A percentile compares a stretch with the other conserved stretches of the same genome.
Evolutionary conservation across 2,329 filamentous ascomycete species (phyloP).

Genomic region (Trichophyton verrucosum): DNA sequence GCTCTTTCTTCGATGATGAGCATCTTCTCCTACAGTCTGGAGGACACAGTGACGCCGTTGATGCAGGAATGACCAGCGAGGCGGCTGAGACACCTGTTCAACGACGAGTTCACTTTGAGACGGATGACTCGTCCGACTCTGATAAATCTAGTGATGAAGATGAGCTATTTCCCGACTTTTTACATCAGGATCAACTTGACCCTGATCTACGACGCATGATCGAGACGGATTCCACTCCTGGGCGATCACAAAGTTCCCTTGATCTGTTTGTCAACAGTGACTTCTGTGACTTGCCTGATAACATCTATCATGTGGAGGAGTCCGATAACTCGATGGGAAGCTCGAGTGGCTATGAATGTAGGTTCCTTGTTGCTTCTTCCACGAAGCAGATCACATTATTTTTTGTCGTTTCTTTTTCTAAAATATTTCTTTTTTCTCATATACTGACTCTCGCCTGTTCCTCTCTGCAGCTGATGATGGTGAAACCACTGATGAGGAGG

Average conservation of each 20-base stretch:
- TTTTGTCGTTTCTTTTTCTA: conserved; percentile 1
- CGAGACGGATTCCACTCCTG: conserved; percentile 45
- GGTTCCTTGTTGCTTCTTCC: conserved; percentile 19
- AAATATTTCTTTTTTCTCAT: conserved; percentile 12
- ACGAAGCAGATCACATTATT: not conserved
- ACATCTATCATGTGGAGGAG: conserved; percentile 32
- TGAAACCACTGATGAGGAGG: conserved; percentile 50
- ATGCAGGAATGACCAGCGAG: conserved; percentile 9
- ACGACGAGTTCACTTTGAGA: conserved; percentile 63
- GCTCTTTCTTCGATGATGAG: conserved; percentile 34
- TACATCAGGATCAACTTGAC: conserved; percentile 61
- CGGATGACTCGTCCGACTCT: conserved; percentile 50
- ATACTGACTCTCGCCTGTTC: not conserved
- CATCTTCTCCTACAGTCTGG: conserved; percentile 22
- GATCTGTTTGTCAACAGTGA: conserved; percentile 30
- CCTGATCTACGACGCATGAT: conserved; percentile 61
- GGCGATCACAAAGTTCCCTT: conserved; percentile 5
- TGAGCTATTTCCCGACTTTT: conserved; percentile 66
- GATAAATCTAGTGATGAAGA: conserved; percentile 41
- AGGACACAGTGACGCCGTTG: conserved; percentile 26
- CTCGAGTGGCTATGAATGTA: conserved; percentile 49
- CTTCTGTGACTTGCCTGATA: conserved; percentile 27
- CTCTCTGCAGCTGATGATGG: conserved; percentile 41
- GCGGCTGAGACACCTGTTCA: conserved; percentile 32
- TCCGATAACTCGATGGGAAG: conserved; percentile 32